A percentile compares a stretch with the other conserved stretches of the same genome.
Conservation (phyloP, 192 early-diverging fungal species). For the Coemansia sp. region DNA sequence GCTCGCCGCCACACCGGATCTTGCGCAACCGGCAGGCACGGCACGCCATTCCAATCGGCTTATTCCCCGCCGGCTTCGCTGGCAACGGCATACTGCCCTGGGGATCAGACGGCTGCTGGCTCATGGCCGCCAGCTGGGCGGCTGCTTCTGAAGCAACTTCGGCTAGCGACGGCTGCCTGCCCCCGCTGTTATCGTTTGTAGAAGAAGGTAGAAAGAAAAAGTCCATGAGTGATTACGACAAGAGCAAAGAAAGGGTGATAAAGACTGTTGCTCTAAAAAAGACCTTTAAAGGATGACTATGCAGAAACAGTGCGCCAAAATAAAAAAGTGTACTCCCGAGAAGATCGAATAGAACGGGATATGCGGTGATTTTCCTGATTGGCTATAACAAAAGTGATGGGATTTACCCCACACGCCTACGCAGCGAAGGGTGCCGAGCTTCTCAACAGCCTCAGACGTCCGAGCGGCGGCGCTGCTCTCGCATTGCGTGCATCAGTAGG, state of each 20-base stretch:
- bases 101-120: too few species aligned
- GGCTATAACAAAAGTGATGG: background rate
- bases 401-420: background rate
- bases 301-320: background rate
- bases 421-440: slow-evolving; percentile 39
- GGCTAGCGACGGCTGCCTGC: slow-evolving; percentile 12
- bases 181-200: background rate
- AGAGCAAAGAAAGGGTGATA: too few species aligned
- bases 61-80: slow-evolving; percentile 3
- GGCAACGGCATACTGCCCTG: background rate
- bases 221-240: background rate
- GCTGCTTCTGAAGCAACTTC: slow-evolving; percentile 11
- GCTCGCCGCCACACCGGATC: slow-evolving; percentile 56
- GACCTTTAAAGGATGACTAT: too few species aligned
- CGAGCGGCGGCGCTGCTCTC: slow-evolving; percentile 27
- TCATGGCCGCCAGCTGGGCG: background rate
- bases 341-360: background rate
- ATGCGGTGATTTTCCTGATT: slow-evolving; percentile 21
- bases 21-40: slow-evolving; percentile 52
- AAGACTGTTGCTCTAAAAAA: too few species aligned
- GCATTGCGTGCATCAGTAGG: slow-evolving; percentile 21
- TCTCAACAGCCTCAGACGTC: slow-evolving; percentile 33
- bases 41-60: slow-evolving; percentile 55
- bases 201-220: background rate
- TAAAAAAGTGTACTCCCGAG: background rate